Percentiles rank a stretch among this genome's conserved stretches.
Conservation (phyloP, 176 grass and related monocot species). For the Saccharum officinarum region DNA sequence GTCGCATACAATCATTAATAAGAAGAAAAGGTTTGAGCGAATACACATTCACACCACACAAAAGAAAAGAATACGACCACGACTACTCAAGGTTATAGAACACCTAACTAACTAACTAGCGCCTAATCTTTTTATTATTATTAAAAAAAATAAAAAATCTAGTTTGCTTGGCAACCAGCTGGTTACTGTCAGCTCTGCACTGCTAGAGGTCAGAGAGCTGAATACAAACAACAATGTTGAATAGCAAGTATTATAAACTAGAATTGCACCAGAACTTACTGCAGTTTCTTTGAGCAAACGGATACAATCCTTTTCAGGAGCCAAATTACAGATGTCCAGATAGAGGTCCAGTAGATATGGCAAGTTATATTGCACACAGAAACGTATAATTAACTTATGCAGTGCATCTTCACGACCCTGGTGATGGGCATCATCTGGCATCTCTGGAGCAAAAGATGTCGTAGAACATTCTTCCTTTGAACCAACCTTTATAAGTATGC, state of each 20-base stretch:
- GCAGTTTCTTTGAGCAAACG: slow-evolving; percentile 50
- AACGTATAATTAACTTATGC: slow-evolving; percentile 71
- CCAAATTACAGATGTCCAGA: slow-evolving; percentile 78
- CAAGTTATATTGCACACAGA: slow-evolving; percentile 78
- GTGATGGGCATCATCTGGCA: slow-evolving; percentile 34
- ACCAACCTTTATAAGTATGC: slow-evolving; percentile 57
- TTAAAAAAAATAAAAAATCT: background rate
- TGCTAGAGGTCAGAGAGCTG: background rate
- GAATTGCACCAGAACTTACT: slow-evolving; percentile 61
- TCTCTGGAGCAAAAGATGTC: slow-evolving; percentile 45
- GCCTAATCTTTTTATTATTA: background rate
- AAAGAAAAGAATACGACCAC: background rate
- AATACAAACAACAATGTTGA: slow-evolving; percentile 11
- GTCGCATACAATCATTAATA: background rate
- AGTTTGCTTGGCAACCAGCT: slow-evolving; percentile 19
- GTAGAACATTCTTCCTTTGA: slow-evolving; percentile 40
- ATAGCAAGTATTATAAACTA: slow-evolving; percentile 32
- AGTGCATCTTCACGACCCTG: slow-evolving; percentile 40
- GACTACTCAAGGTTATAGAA: background rate
- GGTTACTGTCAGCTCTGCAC: background rate
- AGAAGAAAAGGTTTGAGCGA: background rate
- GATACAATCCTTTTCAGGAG: slow-evolving; percentile 55
- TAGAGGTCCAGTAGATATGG: slow-evolving; percentile 83
- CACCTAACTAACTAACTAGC: background rate
- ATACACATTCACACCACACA: background rate